phyloP scores from a whole-genome alignment of 176 grass and related monocot species.

The Rhipidocladum racemiflorum region DNA sequence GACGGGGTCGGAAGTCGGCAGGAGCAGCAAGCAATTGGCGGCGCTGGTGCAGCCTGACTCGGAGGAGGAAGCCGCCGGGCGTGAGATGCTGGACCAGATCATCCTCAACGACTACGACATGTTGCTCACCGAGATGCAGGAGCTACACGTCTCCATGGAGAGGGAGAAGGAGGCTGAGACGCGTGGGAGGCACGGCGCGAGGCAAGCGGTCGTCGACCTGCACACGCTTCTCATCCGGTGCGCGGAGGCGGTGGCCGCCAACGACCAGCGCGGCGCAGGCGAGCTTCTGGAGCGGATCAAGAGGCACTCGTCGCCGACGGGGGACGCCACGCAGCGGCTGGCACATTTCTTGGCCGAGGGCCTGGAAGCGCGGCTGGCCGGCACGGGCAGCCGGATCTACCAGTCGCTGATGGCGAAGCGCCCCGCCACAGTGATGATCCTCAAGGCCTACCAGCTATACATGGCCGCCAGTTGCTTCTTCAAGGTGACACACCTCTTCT shows the following conservation, averaged over 20 bases:
- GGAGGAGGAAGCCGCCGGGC: neutral
- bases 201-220: constrained; percentile 39
- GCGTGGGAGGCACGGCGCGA: neutral
- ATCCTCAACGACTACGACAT: constrained; percentile 16
- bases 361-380: constrained; percentile 42
- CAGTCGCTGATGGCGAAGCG: constrained; percentile 38
- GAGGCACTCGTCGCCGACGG: constrained; percentile 26
- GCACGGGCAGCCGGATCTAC: constrained; percentile 46
- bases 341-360: constrained; percentile 55
- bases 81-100: constrained; percentile 46
- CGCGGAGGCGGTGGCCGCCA: constrained; percentile 19
- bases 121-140: constrained; percentile 1
- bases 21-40: constrained; percentile 36
- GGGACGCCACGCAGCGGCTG: constrained; percentile 48
- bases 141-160: constrained; percentile 9
- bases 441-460: constrained; percentile 51
- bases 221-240: constrained; percentile 51
- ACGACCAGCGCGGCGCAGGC: constrained; percentile 15
- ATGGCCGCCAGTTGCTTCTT: constrained; percentile 49
- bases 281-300: constrained; percentile 43
- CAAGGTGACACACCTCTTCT: constrained; percentile 22
- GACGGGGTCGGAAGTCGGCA: constrained; percentile 4
- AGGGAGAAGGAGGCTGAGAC: neutral
- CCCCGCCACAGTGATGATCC: neutral
- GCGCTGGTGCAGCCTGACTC: neutral